These are phyloP conservation scores for Alternaria atra DNA, from an alignment of 2,329 filamentous ascomycete genomes.

Conservation along the genomic window DNA sequence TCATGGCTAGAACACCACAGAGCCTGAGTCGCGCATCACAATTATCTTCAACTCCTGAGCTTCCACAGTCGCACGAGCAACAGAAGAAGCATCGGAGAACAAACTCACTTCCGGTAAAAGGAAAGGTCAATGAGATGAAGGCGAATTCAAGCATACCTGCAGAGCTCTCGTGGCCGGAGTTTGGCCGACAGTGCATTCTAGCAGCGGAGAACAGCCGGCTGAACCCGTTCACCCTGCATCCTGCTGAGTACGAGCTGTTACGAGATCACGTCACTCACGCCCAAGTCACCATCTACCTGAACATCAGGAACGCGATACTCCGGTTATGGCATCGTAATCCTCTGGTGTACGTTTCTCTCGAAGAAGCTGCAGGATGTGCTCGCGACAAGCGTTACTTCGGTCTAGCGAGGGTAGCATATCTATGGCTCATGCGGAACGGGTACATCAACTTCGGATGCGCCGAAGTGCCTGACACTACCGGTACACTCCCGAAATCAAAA, in stretches of 20 bases:
- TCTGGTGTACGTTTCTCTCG: constrained; percentile 78
- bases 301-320: constrained; percentile 93
- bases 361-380: constrained; percentile 90
- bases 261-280: constrained; percentile 82
- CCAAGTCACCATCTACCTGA: constrained; percentile 94
- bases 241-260: constrained; percentile 82
- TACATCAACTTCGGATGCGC: constrained; percentile 98
- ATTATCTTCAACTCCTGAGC: constrained; percentile 45
- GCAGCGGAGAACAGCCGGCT: constrained; percentile 90
- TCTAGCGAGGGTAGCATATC: constrained; percentile 84
- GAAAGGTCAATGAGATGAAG: constrained; percentile 36
- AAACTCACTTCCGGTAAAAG: constrained; percentile 30
- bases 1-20: constrained; percentile 35
- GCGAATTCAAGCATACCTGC: constrained; percentile 86
- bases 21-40: constrained; percentile 35
- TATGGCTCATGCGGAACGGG: constrained; percentile 89
- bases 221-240: constrained; percentile 87
- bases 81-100: constrained; percentile 29
- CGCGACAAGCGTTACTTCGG: constrained; percentile 89
- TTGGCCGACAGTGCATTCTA: constrained; percentile 89
- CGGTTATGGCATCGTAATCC: constrained; percentile 90
- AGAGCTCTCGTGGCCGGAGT: constrained; percentile 75
- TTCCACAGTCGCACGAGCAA: constrained; percentile 34
- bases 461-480: constrained; percentile 65
- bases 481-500: constrained; percentile 47